Percentiles rank a stretch among this genome's conserved stretches.
Conservation (phyloP, 2,329 filamentous ascomycete genomes). For the Xylariaceae sp. region DNA sequence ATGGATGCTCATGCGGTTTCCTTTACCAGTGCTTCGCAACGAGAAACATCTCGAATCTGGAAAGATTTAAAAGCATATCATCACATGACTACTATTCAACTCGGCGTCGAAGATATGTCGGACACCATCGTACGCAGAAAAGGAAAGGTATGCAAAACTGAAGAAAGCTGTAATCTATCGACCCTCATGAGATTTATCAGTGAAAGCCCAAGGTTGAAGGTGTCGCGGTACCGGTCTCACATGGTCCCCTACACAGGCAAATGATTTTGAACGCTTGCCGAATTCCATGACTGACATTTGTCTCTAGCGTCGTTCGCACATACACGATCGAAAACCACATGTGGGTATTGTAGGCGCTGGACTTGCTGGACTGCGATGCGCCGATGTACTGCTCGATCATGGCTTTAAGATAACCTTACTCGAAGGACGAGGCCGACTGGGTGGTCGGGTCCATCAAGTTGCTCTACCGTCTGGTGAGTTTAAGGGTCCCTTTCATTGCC, state of each 20-base stretch:
- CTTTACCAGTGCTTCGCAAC: slow-evolving; percentile 40
- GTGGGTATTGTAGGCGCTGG: slow-evolving; percentile 68
- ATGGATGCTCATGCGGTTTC: slow-evolving; percentile 53
- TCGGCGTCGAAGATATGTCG: slow-evolving; percentile 30
- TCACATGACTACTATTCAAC: slow-evolving; percentile 32
- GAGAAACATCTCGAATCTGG: slow-evolving; percentile 45
- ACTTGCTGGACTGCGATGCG: slow-evolving; percentile 66
- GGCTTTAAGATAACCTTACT: slow-evolving; percentile 66
- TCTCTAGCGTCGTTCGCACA: slow-evolving; percentile 24
- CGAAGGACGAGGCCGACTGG: slow-evolving; percentile 63
- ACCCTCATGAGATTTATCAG: too few relatives aligned
- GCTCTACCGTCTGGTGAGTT: slow-evolving; percentile 34
- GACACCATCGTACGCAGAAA: slow-evolving; percentile 13
- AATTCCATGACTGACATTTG: slow-evolving; percentile 20
- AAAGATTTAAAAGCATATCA: slow-evolving; percentile 44
- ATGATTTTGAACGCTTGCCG: background rate
- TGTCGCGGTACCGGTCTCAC: too few relatives aligned
- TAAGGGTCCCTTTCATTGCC: too few relatives aligned
- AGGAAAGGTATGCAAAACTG: too few relatives aligned
- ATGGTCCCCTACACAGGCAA: too few relatives aligned
- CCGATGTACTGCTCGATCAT: slow-evolving; percentile 60
- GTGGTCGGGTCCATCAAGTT: slow-evolving; percentile 58
- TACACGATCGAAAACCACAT: slow-evolving; percentile 41
- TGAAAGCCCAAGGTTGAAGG: too few relatives aligned
- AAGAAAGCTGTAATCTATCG: too few relatives aligned